Percentiles rank a stretch among this genome's conserved stretches.
phyloP scores from a whole-genome alignment of 108 stramenopile genomes.

The Stephanodiscus minutulus region DNA sequence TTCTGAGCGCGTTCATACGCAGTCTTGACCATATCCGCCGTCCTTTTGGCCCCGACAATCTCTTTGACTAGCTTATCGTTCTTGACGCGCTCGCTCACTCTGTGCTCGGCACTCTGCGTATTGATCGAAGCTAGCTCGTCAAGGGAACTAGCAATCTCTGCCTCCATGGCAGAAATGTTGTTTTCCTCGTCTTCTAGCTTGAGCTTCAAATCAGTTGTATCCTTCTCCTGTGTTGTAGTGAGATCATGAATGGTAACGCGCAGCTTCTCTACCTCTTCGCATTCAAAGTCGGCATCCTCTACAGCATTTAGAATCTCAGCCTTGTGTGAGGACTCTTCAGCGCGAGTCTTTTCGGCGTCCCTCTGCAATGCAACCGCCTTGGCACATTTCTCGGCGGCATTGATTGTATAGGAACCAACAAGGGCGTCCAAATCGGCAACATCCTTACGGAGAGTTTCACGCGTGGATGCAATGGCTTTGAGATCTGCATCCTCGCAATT shows the following conservation, averaged over 20 bases:
- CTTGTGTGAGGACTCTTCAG: slow-evolving; percentile 20
- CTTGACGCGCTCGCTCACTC: slow-evolving; percentile 10
- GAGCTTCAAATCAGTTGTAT: slow-evolving; percentile 25
- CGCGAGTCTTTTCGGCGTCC: slow-evolving; percentile 18
- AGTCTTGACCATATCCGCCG: slow-evolving; percentile 22
- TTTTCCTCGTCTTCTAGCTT: slow-evolving; percentile 16
- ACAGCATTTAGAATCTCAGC: slow-evolving; percentile 21
- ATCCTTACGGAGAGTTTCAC: slow-evolving; percentile 20
- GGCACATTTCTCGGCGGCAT: slow-evolving; percentile 21
- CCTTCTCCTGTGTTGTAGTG: slow-evolving; percentile 36
- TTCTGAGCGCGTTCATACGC: slow-evolving; percentile 40
- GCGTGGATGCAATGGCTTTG: slow-evolving; percentile 15
- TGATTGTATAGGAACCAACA: slow-evolving; percentile 6
- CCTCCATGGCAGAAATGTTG: slow-evolving; percentile 26
- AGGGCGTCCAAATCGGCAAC: slow-evolving; percentile 21
- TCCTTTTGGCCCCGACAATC: slow-evolving; percentile 32
- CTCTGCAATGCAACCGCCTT: slow-evolving; percentile 23
- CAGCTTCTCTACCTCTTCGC: slow-evolving; percentile 35
- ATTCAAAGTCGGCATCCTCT: slow-evolving; percentile 30
- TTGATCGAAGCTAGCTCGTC: slow-evolving; percentile 25
- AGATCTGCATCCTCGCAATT: slow-evolving; percentile 31
- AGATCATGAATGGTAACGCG: slow-evolving; percentile 41
- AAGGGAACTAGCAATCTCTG: slow-evolving; percentile 28
- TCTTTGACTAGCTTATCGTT: slow-evolving; percentile 23
- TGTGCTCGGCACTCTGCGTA: slow-evolving; percentile 6